Conservation (phyloP, 108 stramenopile genomes). For the Chaetoceros tenuissimus region DNA sequence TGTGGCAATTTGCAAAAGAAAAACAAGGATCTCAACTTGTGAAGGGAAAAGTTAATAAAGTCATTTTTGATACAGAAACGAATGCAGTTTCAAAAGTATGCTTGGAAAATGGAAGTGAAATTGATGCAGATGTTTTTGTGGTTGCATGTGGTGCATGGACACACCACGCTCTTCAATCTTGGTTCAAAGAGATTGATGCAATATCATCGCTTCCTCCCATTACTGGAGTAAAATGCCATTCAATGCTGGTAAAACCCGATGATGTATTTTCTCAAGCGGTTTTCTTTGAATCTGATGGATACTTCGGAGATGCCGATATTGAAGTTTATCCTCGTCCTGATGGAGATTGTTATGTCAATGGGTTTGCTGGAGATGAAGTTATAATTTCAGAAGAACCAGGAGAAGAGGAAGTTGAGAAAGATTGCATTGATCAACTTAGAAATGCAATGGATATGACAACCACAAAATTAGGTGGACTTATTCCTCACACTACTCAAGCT, state of each 20-base stretch:
- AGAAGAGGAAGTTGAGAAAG: constrained; percentile 27
- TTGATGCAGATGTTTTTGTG: constrained; percentile 43
- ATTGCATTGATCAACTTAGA: constrained; percentile 18
- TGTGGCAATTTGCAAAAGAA: constrained; percentile 31
- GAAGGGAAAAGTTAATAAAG: constrained; percentile 26
- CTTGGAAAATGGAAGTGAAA: constrained; percentile 25
- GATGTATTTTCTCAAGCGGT: constrained; percentile 36
- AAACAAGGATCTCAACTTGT: constrained; percentile 26
- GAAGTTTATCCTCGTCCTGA: constrained; percentile 62
- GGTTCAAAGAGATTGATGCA: constrained; percentile 23
- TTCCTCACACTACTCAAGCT: constrained; percentile 31
- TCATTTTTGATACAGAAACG: constrained; percentile 11
- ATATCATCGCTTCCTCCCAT: constrained; percentile 19
- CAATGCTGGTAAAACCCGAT: constrained; percentile 26
- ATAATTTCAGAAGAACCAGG: constrained; percentile 36
- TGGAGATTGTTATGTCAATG: constrained; percentile 44
- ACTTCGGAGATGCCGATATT: constrained; percentile 24
- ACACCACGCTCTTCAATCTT: constrained; percentile 21
- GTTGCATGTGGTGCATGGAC: constrained; percentile 54
- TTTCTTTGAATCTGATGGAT: constrained; percentile 24
- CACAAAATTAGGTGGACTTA: constrained; percentile 18
- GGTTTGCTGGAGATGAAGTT: constrained; percentile 35
- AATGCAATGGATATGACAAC: constrained; percentile 27
- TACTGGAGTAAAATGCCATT: constrained; percentile 44
- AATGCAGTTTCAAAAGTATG: not conserved